Conservation (phyloP, 2,329 filamentous ascomycete genomes). For the Colletotrichum sp. region DNA sequence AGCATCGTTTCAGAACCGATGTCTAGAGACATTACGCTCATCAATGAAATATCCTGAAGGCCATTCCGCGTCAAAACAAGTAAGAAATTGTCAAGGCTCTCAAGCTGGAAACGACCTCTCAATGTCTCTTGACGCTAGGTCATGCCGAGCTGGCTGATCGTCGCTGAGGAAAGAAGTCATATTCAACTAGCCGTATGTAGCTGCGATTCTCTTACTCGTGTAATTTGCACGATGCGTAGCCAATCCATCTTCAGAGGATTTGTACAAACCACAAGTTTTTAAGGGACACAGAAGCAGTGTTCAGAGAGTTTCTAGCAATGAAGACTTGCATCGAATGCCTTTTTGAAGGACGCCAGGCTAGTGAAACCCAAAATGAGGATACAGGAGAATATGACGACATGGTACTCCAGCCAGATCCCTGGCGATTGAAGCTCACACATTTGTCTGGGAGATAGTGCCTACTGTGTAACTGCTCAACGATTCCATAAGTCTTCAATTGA, state of each 20-base stretch:
- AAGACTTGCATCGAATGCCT: not conserved
- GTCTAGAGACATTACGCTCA: not conserved
- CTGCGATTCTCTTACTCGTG: not conserved
- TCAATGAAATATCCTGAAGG: not conserved
- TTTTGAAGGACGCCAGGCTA: not conserved
- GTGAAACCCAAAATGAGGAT: not conserved
- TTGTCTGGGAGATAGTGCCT: not conserved
- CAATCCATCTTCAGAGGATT: not conserved
- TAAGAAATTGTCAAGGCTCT: not conserved
- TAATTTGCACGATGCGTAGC: not conserved
- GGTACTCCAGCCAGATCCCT: not conserved
- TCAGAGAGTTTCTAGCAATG: accelerated
- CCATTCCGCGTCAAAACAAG: not conserved
- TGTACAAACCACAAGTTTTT: not conserved
- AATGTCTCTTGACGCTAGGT: not conserved
- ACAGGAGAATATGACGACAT: not conserved
- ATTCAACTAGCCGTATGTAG: not conserved
- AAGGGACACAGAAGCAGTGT: not conserved
- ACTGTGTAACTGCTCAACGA: not conserved
- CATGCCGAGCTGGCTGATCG: not conserved
- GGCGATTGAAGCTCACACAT: not conserved
- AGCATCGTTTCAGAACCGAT: not conserved
- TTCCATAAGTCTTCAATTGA: not conserved
- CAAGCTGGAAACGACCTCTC: not conserved
- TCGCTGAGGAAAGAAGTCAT: not conserved